Percentiles rank a stretch among this genome's conserved stretches.
Evolutionary conservation across 352 stramenopile species (phyloP).

Genomic region (Globisporangium camurandrum): DNA sequence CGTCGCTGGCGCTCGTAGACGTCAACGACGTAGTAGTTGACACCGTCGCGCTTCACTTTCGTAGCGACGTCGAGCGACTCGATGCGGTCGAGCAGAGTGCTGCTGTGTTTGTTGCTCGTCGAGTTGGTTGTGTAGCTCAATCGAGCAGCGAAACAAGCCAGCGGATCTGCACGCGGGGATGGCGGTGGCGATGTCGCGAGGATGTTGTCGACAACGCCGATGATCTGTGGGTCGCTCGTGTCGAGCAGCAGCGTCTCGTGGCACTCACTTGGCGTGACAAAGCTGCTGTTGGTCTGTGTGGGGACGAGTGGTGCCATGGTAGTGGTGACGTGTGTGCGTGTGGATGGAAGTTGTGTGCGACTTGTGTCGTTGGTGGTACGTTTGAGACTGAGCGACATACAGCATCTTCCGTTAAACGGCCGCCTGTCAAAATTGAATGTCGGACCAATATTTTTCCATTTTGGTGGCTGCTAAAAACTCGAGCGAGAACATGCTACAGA

Average conservation of each 20-base stretch:
- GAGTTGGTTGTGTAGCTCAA: neutral
- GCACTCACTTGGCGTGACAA: slow-evolving; percentile 1
- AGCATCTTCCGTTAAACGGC: too few relatives aligned
- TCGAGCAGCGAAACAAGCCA: neutral
- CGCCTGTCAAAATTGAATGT: too few relatives aligned
- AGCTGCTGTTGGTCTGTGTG: too few relatives aligned
- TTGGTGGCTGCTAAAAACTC: too few relatives aligned
- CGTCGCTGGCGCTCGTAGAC: slow-evolving; percentile 10
- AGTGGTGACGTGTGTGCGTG: too few relatives aligned
- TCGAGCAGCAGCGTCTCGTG: slow-evolving; percentile 1
- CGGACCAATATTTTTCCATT: too few relatives aligned
- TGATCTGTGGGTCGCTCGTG: neutral
- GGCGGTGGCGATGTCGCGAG: neutral
- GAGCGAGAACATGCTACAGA: too few relatives aligned
- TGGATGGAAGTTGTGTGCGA: too few relatives aligned
- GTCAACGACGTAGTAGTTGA: slow-evolving; percentile 12
- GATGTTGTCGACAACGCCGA: neutral
- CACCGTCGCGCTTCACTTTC: slow-evolving; percentile 12
- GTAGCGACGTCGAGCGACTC: slow-evolving; percentile 13
- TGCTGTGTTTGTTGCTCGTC: neutral
- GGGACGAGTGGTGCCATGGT: too few relatives aligned
- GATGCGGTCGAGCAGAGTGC: slow-evolving; percentile 1
- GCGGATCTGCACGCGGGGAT: neutral
- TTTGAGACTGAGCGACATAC: too few relatives aligned
- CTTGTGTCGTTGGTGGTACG: too few relatives aligned